phyloP scores from a whole-genome alignment of 2,329 filamentous ascomycete species.

The Scytalidium lignicola region DNA sequence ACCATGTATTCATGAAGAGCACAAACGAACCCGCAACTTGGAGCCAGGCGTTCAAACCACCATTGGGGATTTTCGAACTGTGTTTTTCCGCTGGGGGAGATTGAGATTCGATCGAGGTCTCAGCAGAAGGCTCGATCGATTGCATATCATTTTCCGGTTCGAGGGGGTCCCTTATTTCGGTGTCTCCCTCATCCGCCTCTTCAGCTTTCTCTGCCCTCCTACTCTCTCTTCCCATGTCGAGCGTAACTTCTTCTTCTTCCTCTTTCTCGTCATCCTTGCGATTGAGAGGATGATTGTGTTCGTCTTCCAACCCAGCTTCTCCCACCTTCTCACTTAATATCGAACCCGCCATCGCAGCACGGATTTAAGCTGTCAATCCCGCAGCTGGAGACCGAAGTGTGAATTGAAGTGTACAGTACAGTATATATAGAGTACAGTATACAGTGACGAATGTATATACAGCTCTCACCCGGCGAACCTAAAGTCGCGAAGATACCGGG shows the following conservation, averaged over 20 bases:
- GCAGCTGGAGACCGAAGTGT: too few species aligned
- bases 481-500: too few species aligned
- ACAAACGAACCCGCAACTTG: slow-evolving; percentile 23
- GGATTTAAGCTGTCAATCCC: not conserved
- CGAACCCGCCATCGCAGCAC: not conserved
- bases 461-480: too few species aligned
- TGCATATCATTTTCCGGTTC: not conserved
- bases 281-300: not conserved
- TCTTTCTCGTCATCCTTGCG: not conserved
- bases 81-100: not conserved
- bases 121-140: not conserved
- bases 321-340: not conserved
- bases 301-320: not conserved
- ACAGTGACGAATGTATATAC: too few species aligned
- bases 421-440: too few species aligned
- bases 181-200: not conserved
- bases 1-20: slow-evolving; percentile 25
- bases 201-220: not conserved
- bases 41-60: slow-evolving; percentile 25
- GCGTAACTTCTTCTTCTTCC: not conserved
- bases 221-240: not conserved
- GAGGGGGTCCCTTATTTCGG: not conserved
- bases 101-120: not conserved
- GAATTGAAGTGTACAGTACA: too few species aligned
- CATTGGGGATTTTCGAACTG: slow-evolving; percentile 16